Evolutionary conservation across 306 rosid species (phyloP).

Genomic region (Luffa acutangula): DNA sequence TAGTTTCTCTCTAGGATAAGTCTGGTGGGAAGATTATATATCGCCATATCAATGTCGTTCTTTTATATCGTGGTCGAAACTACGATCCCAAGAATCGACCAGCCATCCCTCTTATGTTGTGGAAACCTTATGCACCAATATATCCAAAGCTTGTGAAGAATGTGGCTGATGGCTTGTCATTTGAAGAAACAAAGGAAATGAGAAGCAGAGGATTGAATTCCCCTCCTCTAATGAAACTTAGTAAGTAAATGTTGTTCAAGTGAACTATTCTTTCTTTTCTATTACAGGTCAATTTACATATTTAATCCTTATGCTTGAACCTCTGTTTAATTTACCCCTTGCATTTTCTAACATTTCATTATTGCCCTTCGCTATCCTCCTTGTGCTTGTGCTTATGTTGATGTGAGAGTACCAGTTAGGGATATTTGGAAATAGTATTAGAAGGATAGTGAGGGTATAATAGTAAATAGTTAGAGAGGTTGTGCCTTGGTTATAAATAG

Average conservation of each 20-base stretch:
- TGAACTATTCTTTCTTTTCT: not conserved
- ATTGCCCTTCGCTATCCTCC: not conserved
- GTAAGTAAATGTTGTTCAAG: slow-evolving; percentile 34
- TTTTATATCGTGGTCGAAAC: slow-evolving; percentile 64
- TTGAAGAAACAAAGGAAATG: slow-evolving; percentile 62
- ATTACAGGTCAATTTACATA: not conserved
- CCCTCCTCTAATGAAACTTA: slow-evolving; percentile 59
- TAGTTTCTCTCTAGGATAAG: slow-evolving; percentile 56
- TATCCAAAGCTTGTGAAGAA: slow-evolving; percentile 86
- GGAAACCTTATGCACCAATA: slow-evolving; percentile 92
- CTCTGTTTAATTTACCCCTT: not conserved
- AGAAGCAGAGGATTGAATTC: slow-evolving; percentile 61
- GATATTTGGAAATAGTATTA: too few species aligned
- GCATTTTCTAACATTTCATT: not conserved
- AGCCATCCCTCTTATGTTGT: slow-evolving; percentile 68
- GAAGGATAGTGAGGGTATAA: too few species aligned
- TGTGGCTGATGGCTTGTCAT: slow-evolving; percentile 51
- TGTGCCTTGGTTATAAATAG: too few species aligned
- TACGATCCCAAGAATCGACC: slow-evolving; percentile 65
- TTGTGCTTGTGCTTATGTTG: not conserved
- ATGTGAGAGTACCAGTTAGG: too few species aligned
- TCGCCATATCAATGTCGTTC: slow-evolving; percentile 53
- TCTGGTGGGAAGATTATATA: slow-evolving; percentile 67
- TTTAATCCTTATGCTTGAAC: not conserved
- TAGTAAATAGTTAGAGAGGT: too few species aligned